phyloP scores from a whole-genome alignment of 495 filamentous ascomycete genomes.

The Xylaria telfairii region DNA sequence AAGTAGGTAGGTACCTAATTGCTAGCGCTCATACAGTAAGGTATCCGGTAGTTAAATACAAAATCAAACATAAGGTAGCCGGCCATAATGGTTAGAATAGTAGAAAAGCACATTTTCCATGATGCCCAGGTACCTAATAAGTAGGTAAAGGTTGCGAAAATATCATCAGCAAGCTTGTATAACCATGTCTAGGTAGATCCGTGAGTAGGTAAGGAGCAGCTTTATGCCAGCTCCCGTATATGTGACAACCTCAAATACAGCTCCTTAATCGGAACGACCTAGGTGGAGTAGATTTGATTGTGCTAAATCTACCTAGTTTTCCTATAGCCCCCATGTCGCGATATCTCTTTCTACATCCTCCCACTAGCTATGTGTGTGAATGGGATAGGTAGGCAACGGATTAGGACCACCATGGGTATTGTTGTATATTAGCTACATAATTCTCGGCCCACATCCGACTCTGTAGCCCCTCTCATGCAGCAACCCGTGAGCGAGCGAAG shows the following conservation, averaged over 20 bases:
- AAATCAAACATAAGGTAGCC: not conserved
- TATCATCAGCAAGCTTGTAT: not conserved
- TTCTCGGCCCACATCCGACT: not conserved
- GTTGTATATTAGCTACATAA: not conserved
- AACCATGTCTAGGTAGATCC: not conserved
- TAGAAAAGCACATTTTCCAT: not conserved
- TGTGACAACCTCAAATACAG: no score
- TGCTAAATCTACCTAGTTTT: not conserved
- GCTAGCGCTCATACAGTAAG: no score
- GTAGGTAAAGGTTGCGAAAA: not conserved
- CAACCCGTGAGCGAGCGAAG: not conserved
- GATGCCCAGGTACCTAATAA: not conserved
- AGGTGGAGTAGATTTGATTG: not conserved
- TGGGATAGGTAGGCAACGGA: not conserved
- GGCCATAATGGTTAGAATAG: not conserved
- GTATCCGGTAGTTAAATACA: not conserved
- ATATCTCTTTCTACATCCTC: not conserved
- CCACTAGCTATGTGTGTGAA: not conserved
- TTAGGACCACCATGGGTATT: not conserved
- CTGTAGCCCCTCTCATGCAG: not conserved
- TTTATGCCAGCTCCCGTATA: not conserved
- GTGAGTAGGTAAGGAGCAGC: not conserved
- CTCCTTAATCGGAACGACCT: no score
- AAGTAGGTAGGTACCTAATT: no score
- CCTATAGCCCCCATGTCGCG: not conserved